Evolutionary conservation across 345 rosid species (phyloP).

Genomic region (Syzygium jambos): DNA sequence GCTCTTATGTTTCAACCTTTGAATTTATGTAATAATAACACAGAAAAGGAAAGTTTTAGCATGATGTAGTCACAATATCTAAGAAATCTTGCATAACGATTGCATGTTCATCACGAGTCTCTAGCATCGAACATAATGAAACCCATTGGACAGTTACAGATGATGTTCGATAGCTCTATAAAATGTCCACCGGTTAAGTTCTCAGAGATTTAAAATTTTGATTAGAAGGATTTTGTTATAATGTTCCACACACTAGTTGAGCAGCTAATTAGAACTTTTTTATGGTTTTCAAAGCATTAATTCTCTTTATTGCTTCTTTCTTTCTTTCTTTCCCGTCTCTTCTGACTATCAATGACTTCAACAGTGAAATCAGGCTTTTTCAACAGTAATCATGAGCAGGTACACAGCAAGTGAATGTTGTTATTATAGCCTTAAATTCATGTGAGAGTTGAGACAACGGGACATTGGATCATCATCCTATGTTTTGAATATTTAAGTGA

Average conservation of each 20-base stretch:
- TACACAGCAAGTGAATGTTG: not conserved
- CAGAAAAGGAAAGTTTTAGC: not conserved
- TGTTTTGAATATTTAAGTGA: not conserved
- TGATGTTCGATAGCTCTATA: not conserved
- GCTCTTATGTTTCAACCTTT: not conserved
- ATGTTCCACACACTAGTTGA: not conserved
- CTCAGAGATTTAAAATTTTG: not conserved
- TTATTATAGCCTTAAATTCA: not conserved
- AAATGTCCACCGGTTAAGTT: not conserved
- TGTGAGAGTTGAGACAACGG: not conserved
- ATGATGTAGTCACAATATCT: not conserved
- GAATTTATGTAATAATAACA: not conserved
- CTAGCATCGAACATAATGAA: not conserved
- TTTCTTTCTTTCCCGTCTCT: not conserved
- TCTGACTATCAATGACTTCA: not conserved
- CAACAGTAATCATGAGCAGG: not conserved
- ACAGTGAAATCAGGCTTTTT: not conserved
- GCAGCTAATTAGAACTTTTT: not conserved
- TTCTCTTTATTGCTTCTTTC: not conserved
- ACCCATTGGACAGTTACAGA: not conserved
- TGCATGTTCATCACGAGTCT: not conserved
- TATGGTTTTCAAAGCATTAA: not conserved
- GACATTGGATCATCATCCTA: not conserved
- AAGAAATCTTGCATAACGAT: not conserved
- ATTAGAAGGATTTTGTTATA: not conserved